Evolutionary conservation across 176 grass and related monocot species (phyloP), one percentile per base, ranked within the genome.

Genomic region (Puya raimondii): DNA sequence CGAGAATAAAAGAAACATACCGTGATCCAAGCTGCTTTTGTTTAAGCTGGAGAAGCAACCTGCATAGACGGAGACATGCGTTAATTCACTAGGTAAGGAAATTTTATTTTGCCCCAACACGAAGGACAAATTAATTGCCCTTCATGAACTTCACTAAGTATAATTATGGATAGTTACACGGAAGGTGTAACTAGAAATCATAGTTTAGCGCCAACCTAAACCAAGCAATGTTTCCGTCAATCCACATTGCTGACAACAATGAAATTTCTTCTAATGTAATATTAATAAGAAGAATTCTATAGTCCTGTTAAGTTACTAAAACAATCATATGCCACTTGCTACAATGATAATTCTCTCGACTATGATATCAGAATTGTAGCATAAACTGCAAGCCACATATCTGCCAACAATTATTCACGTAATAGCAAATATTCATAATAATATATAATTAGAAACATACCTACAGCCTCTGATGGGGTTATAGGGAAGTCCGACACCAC

Each of bases 11-110:
- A 68, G 0, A 11, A 10, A 61, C 72, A 74, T 85, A 92, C 89
- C 90, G 66, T 99, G 89, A 79, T 85, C 77, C 48, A 17, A 77
- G 48, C 72, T 99, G 47, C 72, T 90, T 83, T 85, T 84, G 82
- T 91, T 99, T 54, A 93, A 65, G 74, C 88, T 82, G 22, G 76
- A 49, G 63, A 88, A 99, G 76, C 94, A 99, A n/a, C 84, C 94
- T 99, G 87, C 70, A 83, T 21, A 58, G 16, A 23, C 58, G 74
- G 59, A 57, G 4, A n/a, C 48, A 0, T 53, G 51, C 7, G 18
- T 47, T 9, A 53, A 29, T 25, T n/a, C 18, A 52, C 17, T 42
- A 47, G 42, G 11, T 21, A 11, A 5, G 49, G 14, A 63, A 72
- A 47, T 48, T 42, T 42, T 42, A 42, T 42, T 42, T 42, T 42